Evolutionary conservation across 2,329 filamentous ascomycete genomes (phyloP).

Genomic region (Fusarium torulosum): DNA sequence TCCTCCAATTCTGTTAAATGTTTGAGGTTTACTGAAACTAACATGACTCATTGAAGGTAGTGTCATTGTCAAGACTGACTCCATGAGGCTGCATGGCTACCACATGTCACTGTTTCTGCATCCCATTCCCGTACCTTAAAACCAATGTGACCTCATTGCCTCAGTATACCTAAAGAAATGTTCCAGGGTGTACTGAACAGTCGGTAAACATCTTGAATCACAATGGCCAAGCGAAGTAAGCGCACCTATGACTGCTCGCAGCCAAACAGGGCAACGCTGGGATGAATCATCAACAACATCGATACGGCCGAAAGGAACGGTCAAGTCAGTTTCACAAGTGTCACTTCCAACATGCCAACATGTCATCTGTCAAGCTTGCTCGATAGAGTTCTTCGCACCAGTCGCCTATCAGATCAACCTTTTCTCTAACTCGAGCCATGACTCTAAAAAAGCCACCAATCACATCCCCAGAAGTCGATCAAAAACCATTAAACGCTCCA

Average conservation of each 20-base stretch:
- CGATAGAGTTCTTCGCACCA: slow-evolving; percentile 15
- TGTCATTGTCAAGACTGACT: neutral
- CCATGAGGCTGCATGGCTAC: neutral
- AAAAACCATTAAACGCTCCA: slow-evolving; percentile 6
- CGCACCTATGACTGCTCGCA: slow-evolving; percentile 6
- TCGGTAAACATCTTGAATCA: neutral
- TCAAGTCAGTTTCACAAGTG: slow-evolving; percentile 20
- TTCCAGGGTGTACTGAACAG: neutral
- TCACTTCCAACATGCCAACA: slow-evolving; percentile 20
- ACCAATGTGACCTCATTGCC: neutral
- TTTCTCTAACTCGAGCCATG: neutral
- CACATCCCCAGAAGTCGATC: neutral
- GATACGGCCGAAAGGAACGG: slow-evolving; percentile 1
- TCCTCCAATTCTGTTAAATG: too few relatives aligned
- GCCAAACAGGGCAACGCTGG: too few relatives aligned
- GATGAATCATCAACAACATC: neutral
- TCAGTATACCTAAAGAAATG: neutral
- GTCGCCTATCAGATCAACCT: slow-evolving; percentile 10
- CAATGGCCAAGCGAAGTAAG: slow-evolving; percentile 5
- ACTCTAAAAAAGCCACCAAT: slow-evolving; percentile 3
- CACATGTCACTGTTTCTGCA: neutral
- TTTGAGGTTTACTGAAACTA: neutral
- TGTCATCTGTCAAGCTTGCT: slow-evolving; percentile 23
- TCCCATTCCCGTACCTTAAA: neutral
- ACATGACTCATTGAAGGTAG: neutral